These are phyloP conservation scores for Fraxinus angustifolia DNA, from an alignment of 305 asterid species.

Conservation along the genomic window DNA sequence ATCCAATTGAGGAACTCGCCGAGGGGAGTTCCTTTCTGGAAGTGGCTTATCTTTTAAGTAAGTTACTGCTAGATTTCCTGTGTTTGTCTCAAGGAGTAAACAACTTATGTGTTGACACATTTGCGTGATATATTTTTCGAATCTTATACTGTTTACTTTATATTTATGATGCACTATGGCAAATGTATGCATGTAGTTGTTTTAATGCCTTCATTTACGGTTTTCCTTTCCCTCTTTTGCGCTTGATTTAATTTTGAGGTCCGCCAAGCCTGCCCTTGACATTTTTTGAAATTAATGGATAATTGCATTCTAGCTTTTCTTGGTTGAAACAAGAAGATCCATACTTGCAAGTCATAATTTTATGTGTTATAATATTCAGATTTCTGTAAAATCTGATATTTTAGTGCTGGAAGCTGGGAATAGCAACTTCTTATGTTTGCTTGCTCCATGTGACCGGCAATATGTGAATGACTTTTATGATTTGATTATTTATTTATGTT, in stretches of 20 bases:
- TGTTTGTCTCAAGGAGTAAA: background rate
- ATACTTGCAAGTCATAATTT: background rate
- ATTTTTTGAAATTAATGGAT: background rate
- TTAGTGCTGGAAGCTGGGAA: background rate
- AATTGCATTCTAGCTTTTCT: background rate
- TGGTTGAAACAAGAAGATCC: background rate
- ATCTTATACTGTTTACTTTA: background rate
- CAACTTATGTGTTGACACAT: background rate
- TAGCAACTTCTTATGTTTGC: background rate
- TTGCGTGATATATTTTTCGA: background rate
- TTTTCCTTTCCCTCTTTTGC: background rate
- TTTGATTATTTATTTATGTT: background rate
- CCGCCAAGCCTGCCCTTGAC: background rate
- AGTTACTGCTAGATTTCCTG: conserved; percentile 25
- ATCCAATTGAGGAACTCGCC: conserved; percentile 92
- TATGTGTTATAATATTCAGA: background rate
- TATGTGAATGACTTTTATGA: background rate
- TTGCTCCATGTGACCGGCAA: background rate
- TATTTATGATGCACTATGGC: background rate
- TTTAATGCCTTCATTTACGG: background rate
- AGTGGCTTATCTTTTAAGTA: conserved; percentile 93
- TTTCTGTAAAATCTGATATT: background rate
- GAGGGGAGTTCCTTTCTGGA: conserved; percentile 90
- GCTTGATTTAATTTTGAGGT: background rate
- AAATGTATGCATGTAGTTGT: background rate